Evolutionary conservation across 2,329 filamentous ascomycete species (phyloP), one percentile per base, ranked within the genome.

Genomic region (Arthrinium puccinioides): DNA sequence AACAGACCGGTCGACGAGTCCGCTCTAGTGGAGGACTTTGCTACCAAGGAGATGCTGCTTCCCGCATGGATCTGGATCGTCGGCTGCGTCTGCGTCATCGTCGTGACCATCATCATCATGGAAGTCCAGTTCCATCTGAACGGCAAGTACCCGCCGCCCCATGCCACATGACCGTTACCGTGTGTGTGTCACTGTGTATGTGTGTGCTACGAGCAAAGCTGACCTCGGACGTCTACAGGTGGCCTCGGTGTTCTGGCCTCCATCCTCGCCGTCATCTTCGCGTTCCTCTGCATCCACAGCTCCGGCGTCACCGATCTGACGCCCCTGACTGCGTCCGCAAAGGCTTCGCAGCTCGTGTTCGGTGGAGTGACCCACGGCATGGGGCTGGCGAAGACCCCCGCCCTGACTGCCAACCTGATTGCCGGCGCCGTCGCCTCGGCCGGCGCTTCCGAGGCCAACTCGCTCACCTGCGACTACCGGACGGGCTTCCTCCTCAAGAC

Each of bases 261-360:
- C 42, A 51, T 79, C 43, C 61, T 80, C 24, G 70, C 72, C 39
- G 75, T 79, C 62, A 61, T 79, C 50, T 79, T 79, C 58, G 71
- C 72, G 27, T 75, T 79, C 62, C 61, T 80, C 15, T 73, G 73
- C 33, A 74, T 79, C 43, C 74, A 79, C 53, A 76, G 74, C 51
- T 68, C 70, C 21, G 76, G 69, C 40, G 69, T 73, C 14, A 75
- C 69, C n/a, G 75, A 80, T 47, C 72, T 72, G 46, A 79, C 79
- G 0, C 80, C 80, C 1, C 64, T 84, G 4, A 83, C 79, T 3
- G 78, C 79, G 4, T 76, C 76, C 0, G 71, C 78, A 46, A 84
- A 84, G 60, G 79, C 79, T 4, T 81, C 77, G 2, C 80, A 84
- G 61, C 73, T 84, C 39, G 69, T 84, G 37, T 77, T 81, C 32